Percentiles rank a stretch among this genome's conserved stretches.
Evolutionary conservation across 352 stramenopile genomes (phyloP).

Genomic region (Globisporangium paroecandrum): DNA sequence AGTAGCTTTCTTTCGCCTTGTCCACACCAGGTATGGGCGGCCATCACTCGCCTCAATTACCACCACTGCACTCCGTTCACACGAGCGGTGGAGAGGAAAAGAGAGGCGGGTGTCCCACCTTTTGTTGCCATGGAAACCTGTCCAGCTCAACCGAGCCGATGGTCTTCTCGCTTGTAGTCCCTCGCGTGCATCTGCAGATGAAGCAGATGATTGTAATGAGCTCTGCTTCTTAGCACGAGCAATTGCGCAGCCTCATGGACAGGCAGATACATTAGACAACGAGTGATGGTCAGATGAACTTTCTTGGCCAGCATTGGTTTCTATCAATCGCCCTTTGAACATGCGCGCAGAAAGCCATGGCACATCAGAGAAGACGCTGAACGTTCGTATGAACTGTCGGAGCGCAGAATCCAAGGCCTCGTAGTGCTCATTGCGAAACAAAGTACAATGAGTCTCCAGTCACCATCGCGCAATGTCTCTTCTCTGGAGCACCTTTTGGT

Average conservation of each 20-base stretch:
- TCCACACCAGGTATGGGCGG: not conserved
- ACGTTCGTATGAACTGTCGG: not conserved
- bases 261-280: not conserved
- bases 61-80: not conserved
- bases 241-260: not conserved
- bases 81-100: not conserved
- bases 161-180: not conserved
- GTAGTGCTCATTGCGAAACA: not conserved
- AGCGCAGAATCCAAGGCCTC: not conserved
- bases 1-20: not conserved
- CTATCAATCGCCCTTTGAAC: not conserved
- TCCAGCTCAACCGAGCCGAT: not conserved
- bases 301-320: not conserved
- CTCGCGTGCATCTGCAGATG: not conserved
- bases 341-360: not conserved
- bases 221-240: not conserved
- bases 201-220: not conserved
- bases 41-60: not conserved
- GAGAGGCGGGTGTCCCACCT: not conserved
- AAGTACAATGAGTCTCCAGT: not conserved
- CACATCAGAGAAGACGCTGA: no score
- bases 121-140: not conserved
- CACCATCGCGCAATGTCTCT: not conserved
- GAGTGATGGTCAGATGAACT: constrained; percentile 1
- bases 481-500: not conserved